Evolutionary conservation across 257 asterid genomes (phyloP), one percentile per base, ranked within the genome.

Genomic region (Fraxinus quadrangulata): DNA sequence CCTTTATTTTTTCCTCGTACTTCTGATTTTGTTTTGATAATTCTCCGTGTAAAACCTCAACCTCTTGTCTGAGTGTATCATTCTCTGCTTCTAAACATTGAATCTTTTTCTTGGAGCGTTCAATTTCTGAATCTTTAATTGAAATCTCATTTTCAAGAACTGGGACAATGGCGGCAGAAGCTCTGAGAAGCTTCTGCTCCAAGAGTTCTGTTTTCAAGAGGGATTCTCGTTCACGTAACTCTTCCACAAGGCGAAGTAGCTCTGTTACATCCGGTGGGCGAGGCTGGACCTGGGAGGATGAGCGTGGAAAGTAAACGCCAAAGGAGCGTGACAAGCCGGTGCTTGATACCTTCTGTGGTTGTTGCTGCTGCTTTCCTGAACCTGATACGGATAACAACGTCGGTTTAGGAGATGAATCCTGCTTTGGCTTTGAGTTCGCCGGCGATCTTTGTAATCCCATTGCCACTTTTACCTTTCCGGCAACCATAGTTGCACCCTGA

Each of bases 211-310:
- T 87, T 65, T 85, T 84, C 74, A 87, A 80, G 6, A 79, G 68
- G 6, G 88, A 87, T 68, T 87, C 90, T 23, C 86, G 79, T 45
- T 87, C 90, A 2, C 87, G 79, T 67, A 86, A 74, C 76, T 83
- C 86, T 63, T 86, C 89, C 24, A 86, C 90, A 11, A 87, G 59
- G 0, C 79, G 86, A 21, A 87, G 81, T 9, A 87, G 90, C 75
- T 87, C 90, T 2, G 88, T 34, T 19, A 84, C 90, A 67, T 87
- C 88, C 11, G 88, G 87, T 8, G 88, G 90, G 24, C 90, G 90
- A 2, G 90, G 90, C 79, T 85, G 90, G 26, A 87, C 90, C 51
- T 87, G 88, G 2, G 89, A 76, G 23, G 90, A 87, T 28, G 90
- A 45, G 42, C 88, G 84, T 2, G 90, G 88, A 51, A 87, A 87